Evolutionary conservation across 164 flowering plant species (phyloP).

Genomic region (Protea cynaroides): DNA sequence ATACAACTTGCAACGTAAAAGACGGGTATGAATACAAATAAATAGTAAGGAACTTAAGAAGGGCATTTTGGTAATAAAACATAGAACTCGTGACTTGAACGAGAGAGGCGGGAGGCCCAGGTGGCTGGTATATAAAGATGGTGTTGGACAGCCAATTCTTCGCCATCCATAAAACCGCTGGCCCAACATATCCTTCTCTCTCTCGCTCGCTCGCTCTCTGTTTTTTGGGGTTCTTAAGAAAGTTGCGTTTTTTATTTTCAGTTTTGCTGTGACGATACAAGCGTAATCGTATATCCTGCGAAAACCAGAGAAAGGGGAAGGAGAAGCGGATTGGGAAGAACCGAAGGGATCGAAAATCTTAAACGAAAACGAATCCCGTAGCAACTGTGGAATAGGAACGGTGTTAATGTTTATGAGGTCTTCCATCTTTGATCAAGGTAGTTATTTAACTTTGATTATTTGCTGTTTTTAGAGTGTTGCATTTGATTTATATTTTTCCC

Average conservation of each 20-base stretch:
- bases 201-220: background rate
- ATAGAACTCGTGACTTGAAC: slow-evolving; percentile 3
- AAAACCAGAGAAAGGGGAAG: background rate
- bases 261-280: too few species aligned
- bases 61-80: background rate
- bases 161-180: slow-evolving; percentile 6
- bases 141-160: background rate
- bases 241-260: background rate
- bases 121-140: slow-evolving; percentile 4
- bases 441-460: too few species aligned
- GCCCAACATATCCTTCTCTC: background rate
- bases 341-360: background rate
- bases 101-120: slow-evolving; percentile 16
- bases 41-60: background rate
- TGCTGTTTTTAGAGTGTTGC: too few species aligned
- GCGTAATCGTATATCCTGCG: background rate
- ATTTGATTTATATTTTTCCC: too few species aligned
- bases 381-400: too few species aligned
- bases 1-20: too few species aligned
- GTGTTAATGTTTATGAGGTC: too few species aligned
- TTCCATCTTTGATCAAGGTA: too few species aligned
- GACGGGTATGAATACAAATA: too few species aligned
- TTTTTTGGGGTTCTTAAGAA: too few species aligned
- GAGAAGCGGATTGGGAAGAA: background rate
- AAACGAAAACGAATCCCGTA: background rate